Base-by-base conservation (phyloP, 176 grass and related monocot genomes). In the Triticum monococcum region DNA sequence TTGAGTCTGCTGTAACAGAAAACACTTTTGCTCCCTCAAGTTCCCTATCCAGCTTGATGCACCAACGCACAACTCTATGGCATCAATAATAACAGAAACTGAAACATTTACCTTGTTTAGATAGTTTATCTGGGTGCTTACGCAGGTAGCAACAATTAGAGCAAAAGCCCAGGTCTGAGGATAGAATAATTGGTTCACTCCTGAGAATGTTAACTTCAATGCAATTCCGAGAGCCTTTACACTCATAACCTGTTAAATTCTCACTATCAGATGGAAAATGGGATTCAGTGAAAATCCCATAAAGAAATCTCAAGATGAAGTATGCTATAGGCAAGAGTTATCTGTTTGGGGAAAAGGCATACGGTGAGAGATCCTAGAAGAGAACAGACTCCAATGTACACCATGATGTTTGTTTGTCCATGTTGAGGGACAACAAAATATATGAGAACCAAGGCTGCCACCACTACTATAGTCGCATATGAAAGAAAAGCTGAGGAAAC, bases 381-480 rank as follows among this genome's bases (percentile, higher is more conserved):
- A 68, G 96, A 98, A 80, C 96, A 98, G n/a, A 98, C 85, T 77
- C 91, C 89, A 79, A 98, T 87, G 72, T 98, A 98, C 72, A 95
- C 93, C 92, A 98, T 86, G 86, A 98, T 88, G 84, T 98, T 91
- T 88, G 93, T 95, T 86, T 98, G 93, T 40, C 96, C 96, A 92
- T 98, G 94, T 54, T 86, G 77, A 79, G 96, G 96, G 6, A 91
- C 89, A 84, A 92, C 87, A 81, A 79, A 88, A 93, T 93, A 98
- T 90, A 95, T 98, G 65, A 98, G 84, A 67, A 98, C 80, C 45
- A 98, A 81, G 31, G 88, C 91, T 70, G 92, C 84, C 56, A 83
- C 89, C 86, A 98, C 83, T 86, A 98, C 88, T 78, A 95, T 87
- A 70, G 83, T 80, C 20, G 89, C 88, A 85, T 89, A 98, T 72